A percentile compares a stretch with the other conserved stretches of the same genome.
Conservation (phyloP, 208 protist species). For the Leishmania tarentolae region DNA sequence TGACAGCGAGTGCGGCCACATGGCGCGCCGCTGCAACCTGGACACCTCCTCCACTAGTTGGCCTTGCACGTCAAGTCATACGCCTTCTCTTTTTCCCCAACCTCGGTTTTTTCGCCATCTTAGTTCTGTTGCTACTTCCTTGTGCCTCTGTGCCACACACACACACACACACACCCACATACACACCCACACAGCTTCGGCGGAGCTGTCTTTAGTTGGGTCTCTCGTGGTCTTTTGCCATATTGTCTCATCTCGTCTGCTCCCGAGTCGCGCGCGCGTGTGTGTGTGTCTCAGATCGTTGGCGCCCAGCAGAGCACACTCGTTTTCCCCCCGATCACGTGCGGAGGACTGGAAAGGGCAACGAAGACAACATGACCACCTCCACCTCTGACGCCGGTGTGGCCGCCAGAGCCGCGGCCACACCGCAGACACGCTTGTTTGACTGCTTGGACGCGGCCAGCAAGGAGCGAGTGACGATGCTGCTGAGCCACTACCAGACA, state of each 20-base stretch:
- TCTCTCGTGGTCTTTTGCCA: background rate
- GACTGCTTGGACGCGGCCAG: conserved; percentile 55
- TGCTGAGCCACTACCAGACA: conserved; percentile 52
- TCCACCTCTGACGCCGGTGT: background rate
- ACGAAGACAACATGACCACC: background rate
- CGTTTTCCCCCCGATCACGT: background rate
- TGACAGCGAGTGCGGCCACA: background rate
- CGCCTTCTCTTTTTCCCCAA: background rate
- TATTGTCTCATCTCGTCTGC: background rate
- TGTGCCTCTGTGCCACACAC: background rate
- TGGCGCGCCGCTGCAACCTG: background rate
- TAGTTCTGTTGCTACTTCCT: background rate
- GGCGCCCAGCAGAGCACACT: background rate
- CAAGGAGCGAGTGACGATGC: conserved; percentile 55
- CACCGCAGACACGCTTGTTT: conserved; percentile 34
- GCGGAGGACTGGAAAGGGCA: background rate
- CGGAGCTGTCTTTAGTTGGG: background rate
- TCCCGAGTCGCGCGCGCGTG: background rate
- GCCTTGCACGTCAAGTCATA: background rate
- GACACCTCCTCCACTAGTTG: background rate
- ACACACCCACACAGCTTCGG: background rate
- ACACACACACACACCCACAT: background rate
- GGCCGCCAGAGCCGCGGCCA: background rate
- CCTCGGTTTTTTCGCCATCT: background rate
- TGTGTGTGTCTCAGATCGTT: background rate